Conservation (phyloP, 441 rosid species). For the Viola pubescens region DNA sequence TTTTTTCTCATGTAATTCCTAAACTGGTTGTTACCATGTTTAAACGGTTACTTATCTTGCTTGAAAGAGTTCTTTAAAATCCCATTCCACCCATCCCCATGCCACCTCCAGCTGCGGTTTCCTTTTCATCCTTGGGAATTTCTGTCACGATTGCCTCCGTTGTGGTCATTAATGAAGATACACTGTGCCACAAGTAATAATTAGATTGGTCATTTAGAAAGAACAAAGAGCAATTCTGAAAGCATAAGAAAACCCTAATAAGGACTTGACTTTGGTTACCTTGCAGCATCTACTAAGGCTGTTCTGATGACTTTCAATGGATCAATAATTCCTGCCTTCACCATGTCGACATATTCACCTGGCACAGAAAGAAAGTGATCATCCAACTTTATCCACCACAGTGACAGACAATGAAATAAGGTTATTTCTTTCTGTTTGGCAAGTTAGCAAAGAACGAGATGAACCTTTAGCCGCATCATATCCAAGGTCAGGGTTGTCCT, state of each 20-base stretch:
- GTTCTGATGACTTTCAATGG: conserved; percentile 67
- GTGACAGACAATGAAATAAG: not conserved
- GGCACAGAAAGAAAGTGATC: not conserved
- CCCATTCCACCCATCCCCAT: conserved; percentile 28
- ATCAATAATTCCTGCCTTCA: conserved; percentile 56
- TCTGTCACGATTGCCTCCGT: conserved; percentile 61
- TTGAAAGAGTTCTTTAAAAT: conserved; percentile 1
- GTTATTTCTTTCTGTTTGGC: not conserved
- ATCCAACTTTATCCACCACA: not conserved
- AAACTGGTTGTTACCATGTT: not conserved
- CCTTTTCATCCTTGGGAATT: conserved; percentile 62
- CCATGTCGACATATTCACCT: conserved; percentile 73
- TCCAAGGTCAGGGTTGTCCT: conserved; percentile 66
- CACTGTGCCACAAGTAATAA: conserved; percentile 27
- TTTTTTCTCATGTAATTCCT: too few relatives aligned
- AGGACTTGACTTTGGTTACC: conserved; percentile 22
- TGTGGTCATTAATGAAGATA: conserved; percentile 64
- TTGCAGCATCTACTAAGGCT: conserved; percentile 61
- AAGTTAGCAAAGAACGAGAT: not conserved
- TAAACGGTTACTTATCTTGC: not conserved
- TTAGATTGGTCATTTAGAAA: not conserved
- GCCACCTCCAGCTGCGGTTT: conserved; percentile 35
- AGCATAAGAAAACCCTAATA: not conserved
- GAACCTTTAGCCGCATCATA: conserved; percentile 89
- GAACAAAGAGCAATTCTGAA: not conserved